Base-by-base conservation (phyloP, 306 rosid genomes). In the Morella rubra region DNA sequence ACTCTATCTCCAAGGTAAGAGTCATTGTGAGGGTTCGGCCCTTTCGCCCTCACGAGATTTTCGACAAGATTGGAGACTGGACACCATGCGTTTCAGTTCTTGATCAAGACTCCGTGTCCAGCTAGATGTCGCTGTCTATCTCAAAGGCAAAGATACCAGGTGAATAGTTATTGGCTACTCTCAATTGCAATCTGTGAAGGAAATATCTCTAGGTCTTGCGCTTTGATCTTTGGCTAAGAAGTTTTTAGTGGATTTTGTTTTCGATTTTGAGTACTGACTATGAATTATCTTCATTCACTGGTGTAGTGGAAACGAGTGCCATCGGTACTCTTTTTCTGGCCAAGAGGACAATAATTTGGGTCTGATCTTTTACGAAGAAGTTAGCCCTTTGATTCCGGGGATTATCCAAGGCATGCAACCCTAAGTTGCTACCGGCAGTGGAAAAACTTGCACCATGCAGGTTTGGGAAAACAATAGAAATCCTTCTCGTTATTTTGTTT, bases 351-450 rank as follows among this genome's bases (percentile, higher is more conserved):
- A 89, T 83, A 92, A 89, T 74, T 89, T 95, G 56, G 76, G 81
- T 56, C 82, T 66, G 88, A 95, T 95, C 65, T 95, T 92, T 76
- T 40, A 76, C 50, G 76, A 62, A 78, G 99, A 95, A 84, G 91
- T 95, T 27, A 84, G 81, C 71, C 96, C 96, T 55, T 62, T 92
- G 92, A 92, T 92, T 70, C 84, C 93, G 0, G 89, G 85, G 42
- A 79, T 95, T 71, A n/a, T 89, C 90, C 73, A 81, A 49, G 32
- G 97, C 97, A 47, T 87, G 82, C 76, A 95, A 95, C 27, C 91
- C 92, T 1, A 92, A 97, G 0, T 97, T 95, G 99, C 99, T 76
- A 92, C 99, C 12, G 97, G 99, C 0, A 95, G 97, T 75, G 99
- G 99, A 40, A 95, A 95, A 81, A 92, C 99, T 52, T 90, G 85